phyloP scores from a whole-genome alignment of 306 rosid species.

The Cucumis melo region DNA sequence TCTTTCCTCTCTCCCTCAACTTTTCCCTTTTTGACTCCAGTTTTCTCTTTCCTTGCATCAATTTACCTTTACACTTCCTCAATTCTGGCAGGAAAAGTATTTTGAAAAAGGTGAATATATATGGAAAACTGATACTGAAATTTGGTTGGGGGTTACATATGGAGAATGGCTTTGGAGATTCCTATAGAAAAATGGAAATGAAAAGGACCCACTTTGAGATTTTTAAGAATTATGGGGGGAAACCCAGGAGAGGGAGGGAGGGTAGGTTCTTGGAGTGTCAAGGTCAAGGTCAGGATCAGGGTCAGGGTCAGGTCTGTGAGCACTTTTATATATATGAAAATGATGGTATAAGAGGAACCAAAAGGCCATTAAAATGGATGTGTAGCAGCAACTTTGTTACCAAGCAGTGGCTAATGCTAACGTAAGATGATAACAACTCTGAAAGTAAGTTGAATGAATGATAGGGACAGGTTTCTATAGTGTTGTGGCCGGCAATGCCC shows the following conservation, averaged over 20 bases:
- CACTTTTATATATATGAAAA: background rate
- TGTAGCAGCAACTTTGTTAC: background rate
- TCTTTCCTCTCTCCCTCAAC: background rate
- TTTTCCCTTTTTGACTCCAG: background rate
- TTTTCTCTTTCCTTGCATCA: too few species aligned
- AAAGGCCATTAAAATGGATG: background rate
- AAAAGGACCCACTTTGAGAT: background rate
- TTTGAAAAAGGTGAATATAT: background rate
- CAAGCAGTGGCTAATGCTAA: background rate
- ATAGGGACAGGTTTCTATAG: background rate
- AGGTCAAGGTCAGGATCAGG: background rate
- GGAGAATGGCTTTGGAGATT: background rate
- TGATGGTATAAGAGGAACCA: background rate
- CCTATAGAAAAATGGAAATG: background rate
- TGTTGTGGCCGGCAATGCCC: slow-evolving; percentile 4
- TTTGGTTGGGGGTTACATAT: background rate
- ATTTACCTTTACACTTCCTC: background rate
- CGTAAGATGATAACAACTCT: slow-evolving; percentile 8
- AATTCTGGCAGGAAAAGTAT: background rate
- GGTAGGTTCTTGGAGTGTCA: background rate
- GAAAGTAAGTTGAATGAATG: background rate
- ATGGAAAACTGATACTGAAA: background rate
- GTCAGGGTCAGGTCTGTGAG: background rate
- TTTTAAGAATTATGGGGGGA: background rate
- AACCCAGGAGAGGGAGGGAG: background rate